These are phyloP conservation scores for Domatiomyces catenatus DNA, from an alignment of 2,329 filamentous ascomycete species.

Conservation along the genomic window DNA sequence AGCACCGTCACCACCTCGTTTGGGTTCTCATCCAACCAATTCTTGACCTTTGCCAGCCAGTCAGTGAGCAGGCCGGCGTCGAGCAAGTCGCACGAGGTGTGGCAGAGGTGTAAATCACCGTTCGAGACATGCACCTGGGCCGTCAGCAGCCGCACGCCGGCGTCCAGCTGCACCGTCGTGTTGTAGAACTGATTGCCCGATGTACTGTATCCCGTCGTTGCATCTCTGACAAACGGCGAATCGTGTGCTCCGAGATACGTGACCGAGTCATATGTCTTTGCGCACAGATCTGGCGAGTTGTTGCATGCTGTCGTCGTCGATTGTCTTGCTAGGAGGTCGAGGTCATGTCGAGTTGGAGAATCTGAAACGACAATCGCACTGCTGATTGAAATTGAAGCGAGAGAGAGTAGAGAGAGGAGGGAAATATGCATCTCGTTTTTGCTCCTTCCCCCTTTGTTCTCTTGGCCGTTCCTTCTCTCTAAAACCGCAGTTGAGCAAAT, in stretches of 20 bases:
- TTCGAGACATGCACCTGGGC: slow-evolving; percentile 53
- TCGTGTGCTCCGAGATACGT: slow-evolving; percentile 67
- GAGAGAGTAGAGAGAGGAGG: background rate
- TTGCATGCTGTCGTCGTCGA: slow-evolving; percentile 45
- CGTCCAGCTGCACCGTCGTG: slow-evolving; percentile 52
- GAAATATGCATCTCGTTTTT: background rate
- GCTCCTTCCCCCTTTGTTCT: background rate
- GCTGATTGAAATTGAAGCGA: background rate
- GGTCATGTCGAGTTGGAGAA: background rate
- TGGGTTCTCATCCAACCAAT: slow-evolving; percentile 54
- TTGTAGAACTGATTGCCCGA: slow-evolving; percentile 59
- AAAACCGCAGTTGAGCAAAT: too few relatives aligned
- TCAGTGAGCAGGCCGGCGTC: slow-evolving; percentile 51
- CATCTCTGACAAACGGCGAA: slow-evolving; percentile 54
- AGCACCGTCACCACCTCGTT: slow-evolving; percentile 64
- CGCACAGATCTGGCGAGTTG: slow-evolving; percentile 62
- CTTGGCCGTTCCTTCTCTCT: too few relatives aligned
- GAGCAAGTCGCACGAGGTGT: slow-evolving; percentile 50
- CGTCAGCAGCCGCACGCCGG: slow-evolving; percentile 56
- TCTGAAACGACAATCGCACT: background rate
- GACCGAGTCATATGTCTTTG: slow-evolving; percentile 55
- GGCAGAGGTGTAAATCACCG: slow-evolving; percentile 51
- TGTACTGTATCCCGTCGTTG: slow-evolving; percentile 43
- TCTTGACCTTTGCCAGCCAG: slow-evolving; percentile 50
- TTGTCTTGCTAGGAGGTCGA: slow-evolving; percentile 5